phyloP scores from a whole-genome alignment of 139 green algal species.

The Chlorella sorokiniana region DNA sequence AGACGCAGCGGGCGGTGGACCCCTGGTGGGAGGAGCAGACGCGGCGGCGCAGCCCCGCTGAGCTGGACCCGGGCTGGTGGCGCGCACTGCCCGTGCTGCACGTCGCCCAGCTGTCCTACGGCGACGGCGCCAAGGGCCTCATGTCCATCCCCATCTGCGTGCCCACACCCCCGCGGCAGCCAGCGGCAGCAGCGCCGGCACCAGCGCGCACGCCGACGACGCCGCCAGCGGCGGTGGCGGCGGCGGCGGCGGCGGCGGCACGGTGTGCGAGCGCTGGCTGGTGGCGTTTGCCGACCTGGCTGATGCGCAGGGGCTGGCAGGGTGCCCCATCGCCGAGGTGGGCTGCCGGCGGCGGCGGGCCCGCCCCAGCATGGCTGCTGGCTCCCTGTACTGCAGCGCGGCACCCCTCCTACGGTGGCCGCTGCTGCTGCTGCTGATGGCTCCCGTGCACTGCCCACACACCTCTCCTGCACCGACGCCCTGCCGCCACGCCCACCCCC shows the following conservation, averaged over 20 bases:
- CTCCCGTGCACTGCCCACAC: too few relatives aligned
- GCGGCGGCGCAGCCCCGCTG: not conserved
- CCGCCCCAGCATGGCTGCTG: too few relatives aligned
- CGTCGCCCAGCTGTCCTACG: conserved; percentile 20
- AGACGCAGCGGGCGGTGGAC: not conserved
- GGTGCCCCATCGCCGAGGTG: not conserved
- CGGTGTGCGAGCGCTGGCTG: conserved; percentile 5
- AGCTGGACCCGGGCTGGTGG: conserved; percentile 17
- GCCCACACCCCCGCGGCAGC: too few relatives aligned
- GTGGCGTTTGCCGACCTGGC: conserved; percentile 18
- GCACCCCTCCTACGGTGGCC: too few relatives aligned
- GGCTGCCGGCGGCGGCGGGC: too few relatives aligned
- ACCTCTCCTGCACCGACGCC: not conserved
- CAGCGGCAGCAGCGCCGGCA: not conserved
- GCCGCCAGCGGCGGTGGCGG: not conserved
- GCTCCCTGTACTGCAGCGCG: too few relatives aligned
- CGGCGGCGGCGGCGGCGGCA: not conserved
- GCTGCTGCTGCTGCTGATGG: too few relatives aligned
- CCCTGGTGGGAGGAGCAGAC: conserved; percentile 6
- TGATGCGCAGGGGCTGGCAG: conserved; percentile 24
- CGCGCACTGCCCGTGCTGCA: conserved; percentile 29
- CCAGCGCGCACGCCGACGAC: not conserved
- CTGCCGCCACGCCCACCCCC: not conserved
- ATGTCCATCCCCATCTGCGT: conserved; percentile 12
- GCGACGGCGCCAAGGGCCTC: conserved; percentile 12